Base-by-base conservation (phyloP, 345 rosid species). In the Dovyalis caffra region DNA sequence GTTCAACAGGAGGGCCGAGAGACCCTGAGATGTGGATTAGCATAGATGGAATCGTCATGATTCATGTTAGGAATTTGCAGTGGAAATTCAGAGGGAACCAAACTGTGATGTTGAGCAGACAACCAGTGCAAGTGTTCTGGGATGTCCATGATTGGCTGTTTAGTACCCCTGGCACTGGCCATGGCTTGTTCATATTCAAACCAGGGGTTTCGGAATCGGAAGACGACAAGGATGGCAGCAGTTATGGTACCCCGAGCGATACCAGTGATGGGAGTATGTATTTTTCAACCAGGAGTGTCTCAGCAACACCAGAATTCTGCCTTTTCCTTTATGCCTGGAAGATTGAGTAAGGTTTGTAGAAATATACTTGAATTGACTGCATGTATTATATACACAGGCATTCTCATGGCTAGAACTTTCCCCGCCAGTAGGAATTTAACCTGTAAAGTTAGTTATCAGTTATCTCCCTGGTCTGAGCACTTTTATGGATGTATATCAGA, bases 141-240 rank as follows among this genome's bases (percentile, higher is more conserved):
- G 97, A 96, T 56, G 98, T 96, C 33, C 97, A 96, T 61, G 99
- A 96, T 65, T 96, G 99, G 99, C 71, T 95, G 79, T 93, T 96
- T 69, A 82, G 70, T 33, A 81, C 79, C 78, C 86, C 93, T 0
- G 94, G 91, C 9, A 69, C 87, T 0, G 93, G 95, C 6, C 85
- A 85, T 6, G 99, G 99, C 5, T 60, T 93, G 85, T 93, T 96
- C 82, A 75, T 93, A 69, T 93, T 96, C 86, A 96, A 92, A 78
- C 98, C 97, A 0, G 90, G 91, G 23, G 70, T 83, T 16, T 68
- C 76, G 1, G 97, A 90, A 68, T 25, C 64, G 3, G 83, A 87
- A 60, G 90, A 93, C 47, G 99, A 89, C 70, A 78, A 31, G 11
- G 97, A 90, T 0, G 84, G 76, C 4, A 83, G 91, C 49, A 61